Evolutionary conservation across 805 yeast genomes (phyloP).

Genomic region (Schizosaccharomyces pombe): DNA sequence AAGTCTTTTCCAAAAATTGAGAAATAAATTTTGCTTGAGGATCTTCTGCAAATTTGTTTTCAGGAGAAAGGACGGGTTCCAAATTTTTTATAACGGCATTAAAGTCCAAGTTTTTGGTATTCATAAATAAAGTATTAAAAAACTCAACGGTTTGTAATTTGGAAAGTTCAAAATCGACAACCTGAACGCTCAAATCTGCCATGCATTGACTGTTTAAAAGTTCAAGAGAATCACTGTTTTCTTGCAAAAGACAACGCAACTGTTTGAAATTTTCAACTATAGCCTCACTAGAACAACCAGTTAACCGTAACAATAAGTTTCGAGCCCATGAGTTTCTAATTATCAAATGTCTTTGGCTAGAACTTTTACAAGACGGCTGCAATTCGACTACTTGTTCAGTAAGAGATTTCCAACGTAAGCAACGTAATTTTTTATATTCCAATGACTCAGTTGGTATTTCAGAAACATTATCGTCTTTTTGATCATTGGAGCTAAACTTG

Average conservation of each 20-base stretch:
- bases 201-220: slow-evolving; percentile 39
- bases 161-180: slow-evolving; percentile 38
- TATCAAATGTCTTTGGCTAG: neutral
- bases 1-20: slow-evolving; percentile 30
- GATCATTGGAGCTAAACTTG: slow-evolving; percentile 4
- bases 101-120: slow-evolving; percentile 12
- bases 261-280: neutral
- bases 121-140: slow-evolving; percentile 29
- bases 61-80: slow-evolving; percentile 24
- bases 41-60: slow-evolving; percentile 1
- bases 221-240: neutral
- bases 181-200: slow-evolving; percentile 27
- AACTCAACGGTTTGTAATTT: slow-evolving; percentile 46
- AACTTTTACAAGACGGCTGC: neutral
- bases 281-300: neutral
- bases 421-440: neutral
- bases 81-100: slow-evolving; percentile 18
- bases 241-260: neutral
- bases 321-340: neutral
- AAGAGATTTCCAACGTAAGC: neutral
- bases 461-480: neutral
- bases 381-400: neutral
- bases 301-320: neutral
- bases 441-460: neutral
- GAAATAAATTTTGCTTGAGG: slow-evolving; percentile 6